Evolutionary conservation across 352 stramenopile species (phyloP).

Genomic region (Blastocystis sp.): DNA sequence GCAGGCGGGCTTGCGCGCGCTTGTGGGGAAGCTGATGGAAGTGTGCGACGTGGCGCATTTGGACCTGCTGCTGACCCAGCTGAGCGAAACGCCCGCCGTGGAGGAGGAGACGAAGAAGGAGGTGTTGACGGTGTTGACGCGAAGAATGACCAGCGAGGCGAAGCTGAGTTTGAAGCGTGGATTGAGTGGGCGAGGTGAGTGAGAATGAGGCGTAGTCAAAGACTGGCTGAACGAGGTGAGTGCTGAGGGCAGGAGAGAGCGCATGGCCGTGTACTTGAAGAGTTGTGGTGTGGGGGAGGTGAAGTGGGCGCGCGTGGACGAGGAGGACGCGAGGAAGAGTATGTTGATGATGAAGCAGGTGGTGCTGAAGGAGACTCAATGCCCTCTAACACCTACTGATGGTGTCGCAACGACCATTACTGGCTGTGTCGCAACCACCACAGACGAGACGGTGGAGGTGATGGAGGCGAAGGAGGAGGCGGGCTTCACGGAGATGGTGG

Average conservation of each 20-base stretch:
- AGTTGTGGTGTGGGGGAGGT: background rate
- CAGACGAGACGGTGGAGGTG: background rate
- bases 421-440: too few species aligned
- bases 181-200: background rate
- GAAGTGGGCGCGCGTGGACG: background rate
- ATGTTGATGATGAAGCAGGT: background rate
- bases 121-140: background rate
- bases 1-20: background rate
- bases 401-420: too few species aligned
- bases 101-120: background rate
- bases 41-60: conserved; percentile 5
- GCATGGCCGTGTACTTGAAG: background rate
- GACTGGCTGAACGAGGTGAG: conserved; percentile 1
- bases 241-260: background rate
- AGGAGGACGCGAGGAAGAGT: background rate
- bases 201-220: background rate
- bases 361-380: background rate
- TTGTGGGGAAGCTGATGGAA: background rate
- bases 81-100: background rate
- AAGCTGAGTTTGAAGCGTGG: background rate
- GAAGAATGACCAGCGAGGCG: background rate
- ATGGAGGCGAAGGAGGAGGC: background rate
- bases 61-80: background rate
- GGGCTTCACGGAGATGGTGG: background rate
- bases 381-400: too few species aligned